These are phyloP conservation scores for Russula ochroleuca DNA, from an alignment of 768 basidiomycete species.

Conservation along the genomic window DNA sequence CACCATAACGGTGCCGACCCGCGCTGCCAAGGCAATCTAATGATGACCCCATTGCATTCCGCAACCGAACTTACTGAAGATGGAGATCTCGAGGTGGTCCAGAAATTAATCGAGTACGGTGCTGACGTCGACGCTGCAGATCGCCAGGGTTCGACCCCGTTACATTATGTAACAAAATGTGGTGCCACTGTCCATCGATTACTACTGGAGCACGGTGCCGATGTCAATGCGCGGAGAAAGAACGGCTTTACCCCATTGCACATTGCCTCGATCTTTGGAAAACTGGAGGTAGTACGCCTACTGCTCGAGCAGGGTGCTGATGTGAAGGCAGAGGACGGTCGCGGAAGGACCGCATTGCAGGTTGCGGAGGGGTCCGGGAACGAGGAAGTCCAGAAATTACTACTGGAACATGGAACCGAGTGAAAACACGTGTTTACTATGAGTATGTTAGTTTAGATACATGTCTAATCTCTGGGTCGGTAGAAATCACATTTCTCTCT, in stretches of 20 bases:
- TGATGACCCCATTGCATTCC: neutral
- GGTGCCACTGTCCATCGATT: neutral
- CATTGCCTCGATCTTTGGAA: rapidly evolving
- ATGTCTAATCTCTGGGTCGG: too few relatives aligned
- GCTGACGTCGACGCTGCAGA: neutral
- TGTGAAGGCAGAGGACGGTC: neutral
- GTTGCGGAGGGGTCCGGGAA: too few relatives aligned
- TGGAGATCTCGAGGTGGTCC: neutral
- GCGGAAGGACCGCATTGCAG: neutral
- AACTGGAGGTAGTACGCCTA: neutral
- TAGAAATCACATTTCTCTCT: too few relatives aligned
- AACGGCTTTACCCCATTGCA: neutral
- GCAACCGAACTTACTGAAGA: neutral
- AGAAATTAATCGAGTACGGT: neutral
- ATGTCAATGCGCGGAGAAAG: neutral
- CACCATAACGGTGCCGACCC: neutral
- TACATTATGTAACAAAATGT: neutral
- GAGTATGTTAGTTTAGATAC: too few relatives aligned
- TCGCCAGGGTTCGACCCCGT: rapidly evolving
- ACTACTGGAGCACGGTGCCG: neutral
- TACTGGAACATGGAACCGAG: too few relatives aligned
- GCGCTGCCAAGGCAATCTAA: rapidly evolving
- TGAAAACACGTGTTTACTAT: too few relatives aligned
- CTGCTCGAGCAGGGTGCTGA: neutral
- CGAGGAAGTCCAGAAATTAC: too few relatives aligned